Evolutionary conservation across 768 basidiomycete species (phyloP).

Genomic region (Kwoniella bestiolae): DNA sequence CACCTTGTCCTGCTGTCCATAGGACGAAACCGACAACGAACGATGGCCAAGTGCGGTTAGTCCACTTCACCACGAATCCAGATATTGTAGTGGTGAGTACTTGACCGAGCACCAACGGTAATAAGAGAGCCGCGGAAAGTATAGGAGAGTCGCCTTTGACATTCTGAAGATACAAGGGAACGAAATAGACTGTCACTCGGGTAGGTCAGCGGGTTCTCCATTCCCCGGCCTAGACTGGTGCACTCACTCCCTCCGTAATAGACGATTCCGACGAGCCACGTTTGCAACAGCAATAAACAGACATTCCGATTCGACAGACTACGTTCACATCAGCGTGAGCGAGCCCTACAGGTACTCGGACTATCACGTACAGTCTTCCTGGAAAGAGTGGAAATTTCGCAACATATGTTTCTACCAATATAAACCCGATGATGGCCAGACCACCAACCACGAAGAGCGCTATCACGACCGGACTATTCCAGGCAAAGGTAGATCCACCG

Average conservation of each 20-base stretch:
- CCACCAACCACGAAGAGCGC: constrained; percentile 34
- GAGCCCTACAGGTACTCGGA: neutral
- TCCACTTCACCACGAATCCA: constrained; percentile 42
- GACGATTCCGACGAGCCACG: constrained; percentile 45
- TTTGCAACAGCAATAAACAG: constrained; percentile 36
- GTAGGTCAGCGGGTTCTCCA: too few relatives aligned
- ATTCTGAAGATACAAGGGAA: constrained; percentile 44
- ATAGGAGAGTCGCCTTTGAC: constrained; percentile 37
- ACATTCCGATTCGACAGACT: constrained; percentile 38
- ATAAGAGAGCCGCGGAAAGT: constrained; percentile 37
- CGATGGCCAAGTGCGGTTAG: constrained; percentile 27
- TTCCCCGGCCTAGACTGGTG: neutral
- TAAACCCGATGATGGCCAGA: constrained; percentile 27
- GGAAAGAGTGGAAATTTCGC: constrained; percentile 42
- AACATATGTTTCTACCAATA: constrained; percentile 22
- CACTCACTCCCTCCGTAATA: constrained; percentile 44
- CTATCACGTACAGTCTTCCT: constrained; percentile 23
- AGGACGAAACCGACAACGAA: constrained; percentile 45
- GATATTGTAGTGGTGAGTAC: constrained; percentile 31
- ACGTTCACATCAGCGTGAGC: neutral
- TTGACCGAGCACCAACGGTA: constrained; percentile 44
- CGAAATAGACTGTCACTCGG: constrained; percentile 26
- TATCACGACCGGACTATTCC: constrained; percentile 40
- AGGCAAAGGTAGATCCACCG: constrained; percentile 41
- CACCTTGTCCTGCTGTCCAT: constrained; percentile 42